phyloP scores from a whole-genome alignment of 2,329 filamentous ascomycete species.

The Fusarium musae region DNA sequence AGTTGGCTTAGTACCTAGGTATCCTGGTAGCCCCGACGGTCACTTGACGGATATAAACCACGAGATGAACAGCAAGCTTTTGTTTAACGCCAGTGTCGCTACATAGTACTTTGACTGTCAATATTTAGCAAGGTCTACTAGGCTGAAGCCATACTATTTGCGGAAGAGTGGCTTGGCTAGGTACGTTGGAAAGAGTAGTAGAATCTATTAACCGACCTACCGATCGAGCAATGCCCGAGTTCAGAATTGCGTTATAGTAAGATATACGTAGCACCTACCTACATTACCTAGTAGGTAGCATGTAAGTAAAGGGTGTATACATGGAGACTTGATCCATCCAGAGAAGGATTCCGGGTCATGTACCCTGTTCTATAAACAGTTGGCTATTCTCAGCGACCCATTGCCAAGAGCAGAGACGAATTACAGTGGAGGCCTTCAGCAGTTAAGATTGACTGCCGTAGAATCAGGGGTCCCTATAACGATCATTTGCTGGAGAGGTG shows the following conservation, averaged over 20 bases:
- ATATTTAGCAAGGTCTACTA: conserved; percentile 1
- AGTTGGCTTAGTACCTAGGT: background rate
- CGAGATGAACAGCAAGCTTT: background rate
- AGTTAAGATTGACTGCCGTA: conserved; percentile 5
- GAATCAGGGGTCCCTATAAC: conserved; percentile 13
- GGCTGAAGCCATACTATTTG: background rate
- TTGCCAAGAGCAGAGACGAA: conserved; percentile 7
- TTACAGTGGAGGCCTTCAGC: background rate
- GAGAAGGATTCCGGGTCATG: background rate
- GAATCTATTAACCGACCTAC: background rate
- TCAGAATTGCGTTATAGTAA: background rate
- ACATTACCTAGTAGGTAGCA: too few relatives aligned
- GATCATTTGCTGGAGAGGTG: conserved; percentile 1
- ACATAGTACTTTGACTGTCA: background rate
- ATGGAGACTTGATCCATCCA: background rate
- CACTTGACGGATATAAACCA: conserved; percentile 15
- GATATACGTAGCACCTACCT: background rate
- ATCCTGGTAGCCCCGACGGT: background rate
- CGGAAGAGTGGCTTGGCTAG: conserved; percentile 2
- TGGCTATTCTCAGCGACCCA: background rate
- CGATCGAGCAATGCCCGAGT: background rate
- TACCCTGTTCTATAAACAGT: conserved; percentile 1
- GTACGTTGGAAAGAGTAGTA: background rate
- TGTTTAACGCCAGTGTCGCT: background rate
- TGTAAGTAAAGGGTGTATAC: background rate